Conservation (phyloP, 2,329 filamentous ascomycete genomes). For the Aspergillus pseudoglaucus region DNA sequence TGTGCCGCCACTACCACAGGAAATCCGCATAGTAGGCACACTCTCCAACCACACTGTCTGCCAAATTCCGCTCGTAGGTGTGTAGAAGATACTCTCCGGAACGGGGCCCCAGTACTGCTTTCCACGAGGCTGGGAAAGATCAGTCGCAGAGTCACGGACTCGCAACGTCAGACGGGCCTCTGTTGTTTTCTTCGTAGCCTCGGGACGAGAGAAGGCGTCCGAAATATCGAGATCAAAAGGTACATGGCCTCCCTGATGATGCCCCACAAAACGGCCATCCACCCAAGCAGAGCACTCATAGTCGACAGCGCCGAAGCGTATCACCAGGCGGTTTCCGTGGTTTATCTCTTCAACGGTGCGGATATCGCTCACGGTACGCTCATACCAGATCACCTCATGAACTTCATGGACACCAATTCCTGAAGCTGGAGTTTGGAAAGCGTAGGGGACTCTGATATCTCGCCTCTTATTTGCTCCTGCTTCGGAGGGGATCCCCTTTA, state of each 20-base stretch:
- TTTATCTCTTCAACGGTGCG: constrained; percentile 39
- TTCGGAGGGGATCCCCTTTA: constrained; percentile 41
- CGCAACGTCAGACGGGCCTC: constrained; percentile 48
- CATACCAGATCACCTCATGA: constrained; percentile 64
- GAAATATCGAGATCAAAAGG: constrained; percentile 57
- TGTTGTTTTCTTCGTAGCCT: background rate
- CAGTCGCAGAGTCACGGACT: constrained; percentile 58
- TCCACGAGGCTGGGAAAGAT: constrained; percentile 58
- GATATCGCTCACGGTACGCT: constrained; percentile 48
- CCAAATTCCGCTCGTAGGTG: constrained; percentile 67
- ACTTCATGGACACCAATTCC: constrained; percentile 56
- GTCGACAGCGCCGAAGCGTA: constrained; percentile 48
- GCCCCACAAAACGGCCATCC: constrained; percentile 46
- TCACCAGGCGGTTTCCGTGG: constrained; percentile 30
- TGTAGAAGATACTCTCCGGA: constrained; percentile 58
- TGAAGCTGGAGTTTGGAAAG: constrained; percentile 59
- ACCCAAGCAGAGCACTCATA: constrained; percentile 50
- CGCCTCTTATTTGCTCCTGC: constrained; percentile 38
- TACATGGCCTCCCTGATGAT: constrained; percentile 56
- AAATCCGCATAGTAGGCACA: constrained; percentile 45
- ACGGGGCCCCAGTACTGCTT: constrained; percentile 59
- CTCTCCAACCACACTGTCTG: constrained; percentile 66
- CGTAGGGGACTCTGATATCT: constrained; percentile 57
- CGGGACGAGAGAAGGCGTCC: constrained; percentile 9
- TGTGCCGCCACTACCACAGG: constrained; percentile 54